Conservation (phyloP, 805 yeast genomes). For the Teunomyces kruisii region DNA sequence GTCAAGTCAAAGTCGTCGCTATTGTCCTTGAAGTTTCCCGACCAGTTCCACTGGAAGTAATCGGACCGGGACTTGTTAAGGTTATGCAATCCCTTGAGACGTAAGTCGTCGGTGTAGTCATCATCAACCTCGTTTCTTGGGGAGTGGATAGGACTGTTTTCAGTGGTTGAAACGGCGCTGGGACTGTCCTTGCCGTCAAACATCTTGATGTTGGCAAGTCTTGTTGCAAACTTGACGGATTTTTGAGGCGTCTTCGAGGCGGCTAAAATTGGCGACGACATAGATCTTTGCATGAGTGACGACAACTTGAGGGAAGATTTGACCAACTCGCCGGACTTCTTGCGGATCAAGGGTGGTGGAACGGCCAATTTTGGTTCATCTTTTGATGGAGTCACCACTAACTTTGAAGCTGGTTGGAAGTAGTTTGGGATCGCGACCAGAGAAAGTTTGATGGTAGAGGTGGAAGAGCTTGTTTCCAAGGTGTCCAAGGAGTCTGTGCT, state of each 20-base stretch:
- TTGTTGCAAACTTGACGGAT: constrained; percentile 63
- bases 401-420: neutral
- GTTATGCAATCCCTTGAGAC: neutral
- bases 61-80: constrained; percentile 5
- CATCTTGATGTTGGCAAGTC: constrained; percentile 60
- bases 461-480: constrained; percentile 3
- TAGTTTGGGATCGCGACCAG: constrained; percentile 7
- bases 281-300: constrained; percentile 18
- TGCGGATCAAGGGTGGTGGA: constrained; percentile 11
- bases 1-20: constrained; percentile 16
- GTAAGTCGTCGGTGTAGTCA: constrained; percentile 5
- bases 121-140: constrained; percentile 17
- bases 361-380: neutral
- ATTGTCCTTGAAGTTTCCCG: constrained; percentile 14
- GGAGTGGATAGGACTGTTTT: constrained; percentile 48
- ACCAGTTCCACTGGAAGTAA: constrained; percentile 27
- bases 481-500: constrained; percentile 13
- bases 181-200: constrained; percentile 65
- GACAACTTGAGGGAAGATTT: constrained; percentile 25
- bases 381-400: neutral
- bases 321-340: constrained; percentile 21
- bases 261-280: constrained; percentile 26
- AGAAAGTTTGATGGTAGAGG: constrained; percentile 13
- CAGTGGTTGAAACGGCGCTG: constrained; percentile 54
- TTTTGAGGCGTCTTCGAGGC: constrained; percentile 24